phyloP scores from a whole-genome alignment of 2,329 filamentous ascomycete genomes.

The Colletotrichum melonis region DNA sequence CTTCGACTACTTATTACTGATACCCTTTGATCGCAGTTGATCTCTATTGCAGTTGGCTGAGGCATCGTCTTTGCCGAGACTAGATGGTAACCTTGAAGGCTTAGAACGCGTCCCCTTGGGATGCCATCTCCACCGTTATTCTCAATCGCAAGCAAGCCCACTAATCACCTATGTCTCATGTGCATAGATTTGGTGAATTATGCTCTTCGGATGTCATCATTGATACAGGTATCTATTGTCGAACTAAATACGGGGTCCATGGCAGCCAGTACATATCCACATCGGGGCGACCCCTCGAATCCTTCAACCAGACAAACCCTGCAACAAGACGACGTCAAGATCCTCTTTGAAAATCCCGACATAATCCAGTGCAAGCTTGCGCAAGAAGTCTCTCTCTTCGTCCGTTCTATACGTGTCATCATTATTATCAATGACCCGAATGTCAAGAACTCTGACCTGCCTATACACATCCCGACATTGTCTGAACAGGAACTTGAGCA shows the following conservation, averaged over 20 bases:
- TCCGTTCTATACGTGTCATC: not conserved
- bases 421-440: not conserved
- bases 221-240: too few relatives aligned
- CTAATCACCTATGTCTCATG: too few relatives aligned
- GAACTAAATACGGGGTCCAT: not conserved
- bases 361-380: not conserved
- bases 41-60: too few relatives aligned
- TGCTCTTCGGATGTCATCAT: too few relatives aligned
- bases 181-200: too few relatives aligned
- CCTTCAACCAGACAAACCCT: not conserved
- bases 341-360: not conserved
- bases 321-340: not conserved
- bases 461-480: not conserved
- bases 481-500: not conserved
- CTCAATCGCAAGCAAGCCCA: too few relatives aligned
- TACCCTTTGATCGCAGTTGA: too few relatives aligned
- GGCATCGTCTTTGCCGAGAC: too few relatives aligned
- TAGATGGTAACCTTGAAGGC: too few relatives aligned
- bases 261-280: not conserved
- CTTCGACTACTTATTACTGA: too few relatives aligned
- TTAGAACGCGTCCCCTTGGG: too few relatives aligned
- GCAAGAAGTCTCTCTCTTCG: not conserved
- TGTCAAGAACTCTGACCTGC: not conserved
- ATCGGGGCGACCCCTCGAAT: not conserved
- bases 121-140: too few relatives aligned